Evolutionary conservation across 129 eudicot genomes (phyloP).

Genomic region (Rutidosis leptorrhynchoides): DNA sequence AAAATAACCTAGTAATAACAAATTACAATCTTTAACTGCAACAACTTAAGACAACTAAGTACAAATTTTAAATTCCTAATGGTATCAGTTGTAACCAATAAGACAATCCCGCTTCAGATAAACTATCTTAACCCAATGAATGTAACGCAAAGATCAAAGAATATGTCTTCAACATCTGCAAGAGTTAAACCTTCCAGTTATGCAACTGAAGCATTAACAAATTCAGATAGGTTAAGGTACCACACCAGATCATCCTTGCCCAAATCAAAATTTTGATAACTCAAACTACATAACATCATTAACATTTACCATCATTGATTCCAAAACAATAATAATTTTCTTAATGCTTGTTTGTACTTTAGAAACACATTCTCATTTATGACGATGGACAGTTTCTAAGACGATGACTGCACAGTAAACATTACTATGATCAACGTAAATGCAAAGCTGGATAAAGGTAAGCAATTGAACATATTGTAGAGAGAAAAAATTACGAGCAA

Average conservation of each 20-base stretch:
- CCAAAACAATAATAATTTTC: too few relatives aligned
- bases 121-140: constrained; percentile 25
- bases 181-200: constrained; percentile 23
- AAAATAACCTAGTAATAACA: constrained; percentile 9
- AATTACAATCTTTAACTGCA: too few relatives aligned
- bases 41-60: not conserved
- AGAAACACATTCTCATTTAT: too few relatives aligned
- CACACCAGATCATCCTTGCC: constrained; percentile 13
- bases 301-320: not conserved
- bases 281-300: not conserved
- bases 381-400: too few relatives aligned
- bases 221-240: constrained; percentile 21
- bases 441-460: too few relatives aligned
- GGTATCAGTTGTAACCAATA: constrained; percentile 14
- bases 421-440: too few relatives aligned
- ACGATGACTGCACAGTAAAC: too few relatives aligned
- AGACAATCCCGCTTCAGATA: constrained; percentile 23
- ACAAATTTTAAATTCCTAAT: not conserved
- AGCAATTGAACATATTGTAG: too few relatives aligned
- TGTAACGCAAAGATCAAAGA: constrained; percentile 8
- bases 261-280: constrained; percentile 10
- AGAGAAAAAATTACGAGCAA: too few relatives aligned
- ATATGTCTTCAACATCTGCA: constrained; percentile 21
- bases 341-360: too few relatives aligned
- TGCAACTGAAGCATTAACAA: constrained; percentile 31